Evolutionary conservation across 768 basidiomycete genomes (phyloP), one percentile per base, ranked within the genome.

Genomic region (Trametes sanguinea): DNA sequence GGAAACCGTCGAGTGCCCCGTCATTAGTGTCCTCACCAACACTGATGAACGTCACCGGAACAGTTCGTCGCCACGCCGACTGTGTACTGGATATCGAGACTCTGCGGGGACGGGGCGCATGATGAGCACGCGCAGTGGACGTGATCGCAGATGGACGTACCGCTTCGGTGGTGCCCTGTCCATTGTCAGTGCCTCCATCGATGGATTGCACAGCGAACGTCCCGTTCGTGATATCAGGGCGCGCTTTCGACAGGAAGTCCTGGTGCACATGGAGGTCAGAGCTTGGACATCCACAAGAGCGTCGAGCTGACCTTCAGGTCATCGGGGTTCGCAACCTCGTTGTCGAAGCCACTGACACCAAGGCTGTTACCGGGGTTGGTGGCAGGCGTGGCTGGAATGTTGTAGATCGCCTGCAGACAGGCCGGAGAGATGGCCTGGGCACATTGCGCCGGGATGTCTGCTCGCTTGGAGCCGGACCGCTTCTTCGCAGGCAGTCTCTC

Each of bases 11-110:
- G 39, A 74, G 67, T 17, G 51, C 61, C 37, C 72, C 74, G 42
- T 75, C 75, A 17, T 71, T 61, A 57, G 44, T 63, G 33, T 73
- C 16, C 17, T 70, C 51, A 5, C 77, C 78, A 7, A 72, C 74
- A 3, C 74, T 71, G 53, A 77, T 68, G 65, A 78, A 77, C 9
- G 56, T 61, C 29, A 69, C 67, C 2, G 74, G 75, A 5, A 78
- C 75, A 29, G n/a, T 67, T 71, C 16, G 71, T 69, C n/a, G 74
- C 71, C 45, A 77, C 50, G 14, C 76, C 76, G 44, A 76, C 65
- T 9, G 76, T 76, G 61, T 75, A 76, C 54, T 78, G 74, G 46
- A 71, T 74, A 62, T 78, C 77, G 29, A 78, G 68, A 63, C 74
- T 71, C 73, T 73, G 52, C 33, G 13, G 5, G 32, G 6, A 33